Conservation (phyloP, 106 monocot species). For the Iris macrosiphon region DNA sequence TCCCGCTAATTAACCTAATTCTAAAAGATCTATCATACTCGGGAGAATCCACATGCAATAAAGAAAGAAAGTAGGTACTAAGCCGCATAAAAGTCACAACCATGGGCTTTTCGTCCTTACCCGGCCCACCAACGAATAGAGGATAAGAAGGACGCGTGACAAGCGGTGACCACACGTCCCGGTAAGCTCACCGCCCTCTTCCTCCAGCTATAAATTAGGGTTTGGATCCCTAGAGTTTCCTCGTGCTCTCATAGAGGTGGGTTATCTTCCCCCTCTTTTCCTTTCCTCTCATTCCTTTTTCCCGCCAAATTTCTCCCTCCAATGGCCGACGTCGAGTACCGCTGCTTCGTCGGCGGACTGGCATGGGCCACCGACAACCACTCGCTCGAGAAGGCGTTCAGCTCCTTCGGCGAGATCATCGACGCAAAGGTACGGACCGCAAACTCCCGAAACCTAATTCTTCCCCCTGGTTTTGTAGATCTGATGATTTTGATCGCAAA, state of each 20-base stretch:
- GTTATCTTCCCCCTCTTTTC: constrained; percentile 20
- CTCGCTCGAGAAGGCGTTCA: constrained; percentile 70
- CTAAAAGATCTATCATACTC: too few species aligned
- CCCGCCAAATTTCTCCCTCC: constrained; percentile 18
- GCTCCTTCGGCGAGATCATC: constrained; percentile 59
- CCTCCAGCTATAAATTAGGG: constrained; percentile 11
- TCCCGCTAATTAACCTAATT: too few species aligned
- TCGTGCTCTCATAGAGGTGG: constrained; percentile 40
- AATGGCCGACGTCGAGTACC: constrained; percentile 63
- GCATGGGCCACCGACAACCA: constrained; percentile 83
- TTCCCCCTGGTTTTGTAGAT: too few species aligned
- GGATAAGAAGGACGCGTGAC: neutral
- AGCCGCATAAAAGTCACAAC: too few species aligned
- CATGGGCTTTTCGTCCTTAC: neutral
- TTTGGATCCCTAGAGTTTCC: neutral
- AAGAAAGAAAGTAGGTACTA: too few species aligned
- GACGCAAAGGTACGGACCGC: constrained; percentile 80
- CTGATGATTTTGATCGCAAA: too few species aligned
- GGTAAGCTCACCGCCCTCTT: constrained; percentile 4
- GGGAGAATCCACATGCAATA: too few species aligned
- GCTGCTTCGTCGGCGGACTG: constrained; percentile 88
- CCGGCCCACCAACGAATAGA: neutral
- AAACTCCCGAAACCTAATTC: too few species aligned
- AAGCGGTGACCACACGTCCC: neutral
- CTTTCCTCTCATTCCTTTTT: constrained; percentile 15